A percentile compares a stretch with the other conserved stretches of the same genome.
Evolutionary conservation across 163 green algal genomes (phyloP).

Genomic region (Volvox carteri): DNA sequence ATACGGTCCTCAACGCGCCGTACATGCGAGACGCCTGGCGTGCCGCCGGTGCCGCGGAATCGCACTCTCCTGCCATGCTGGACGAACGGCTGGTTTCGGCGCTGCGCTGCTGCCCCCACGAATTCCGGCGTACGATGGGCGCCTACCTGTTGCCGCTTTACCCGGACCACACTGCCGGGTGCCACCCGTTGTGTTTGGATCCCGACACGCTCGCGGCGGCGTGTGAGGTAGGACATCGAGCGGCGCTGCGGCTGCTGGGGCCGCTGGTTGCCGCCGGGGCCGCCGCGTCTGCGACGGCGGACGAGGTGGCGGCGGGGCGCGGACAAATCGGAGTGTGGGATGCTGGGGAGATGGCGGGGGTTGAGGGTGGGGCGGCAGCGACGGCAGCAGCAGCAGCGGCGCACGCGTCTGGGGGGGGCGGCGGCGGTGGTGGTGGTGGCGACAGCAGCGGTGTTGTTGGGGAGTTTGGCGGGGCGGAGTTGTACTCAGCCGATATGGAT

Average conservation of each 20-base stretch:
- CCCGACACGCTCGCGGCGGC: constrained; percentile 62
- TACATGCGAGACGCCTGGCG: constrained; percentile 73
- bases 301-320: neutral
- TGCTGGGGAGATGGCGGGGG: neutral
- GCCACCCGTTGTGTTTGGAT: constrained; percentile 77
- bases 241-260: constrained; percentile 45
- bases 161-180: constrained; percentile 54
- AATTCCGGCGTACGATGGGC: neutral
- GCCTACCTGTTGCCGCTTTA: constrained; percentile 50
- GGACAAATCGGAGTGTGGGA: too few species aligned
- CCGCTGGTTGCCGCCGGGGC: constrained; percentile 13
- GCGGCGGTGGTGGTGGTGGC: neutral
- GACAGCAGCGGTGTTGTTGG: too few species aligned
- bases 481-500: constrained; percentile 30
- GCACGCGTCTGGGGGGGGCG: neutral
- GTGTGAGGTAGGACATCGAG: constrained; percentile 65
- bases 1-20: constrained; percentile 65
- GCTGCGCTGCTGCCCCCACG: neutral
- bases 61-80: neutral
- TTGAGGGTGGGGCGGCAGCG: neutral
- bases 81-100: constrained; percentile 17
- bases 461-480: constrained; percentile 15
- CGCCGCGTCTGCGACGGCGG: neutral
- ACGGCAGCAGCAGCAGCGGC: neutral
- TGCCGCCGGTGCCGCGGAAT: neutral